phyloP scores from a whole-genome alignment of 257 asterid species.

The Solanum lignicaule region DNA sequence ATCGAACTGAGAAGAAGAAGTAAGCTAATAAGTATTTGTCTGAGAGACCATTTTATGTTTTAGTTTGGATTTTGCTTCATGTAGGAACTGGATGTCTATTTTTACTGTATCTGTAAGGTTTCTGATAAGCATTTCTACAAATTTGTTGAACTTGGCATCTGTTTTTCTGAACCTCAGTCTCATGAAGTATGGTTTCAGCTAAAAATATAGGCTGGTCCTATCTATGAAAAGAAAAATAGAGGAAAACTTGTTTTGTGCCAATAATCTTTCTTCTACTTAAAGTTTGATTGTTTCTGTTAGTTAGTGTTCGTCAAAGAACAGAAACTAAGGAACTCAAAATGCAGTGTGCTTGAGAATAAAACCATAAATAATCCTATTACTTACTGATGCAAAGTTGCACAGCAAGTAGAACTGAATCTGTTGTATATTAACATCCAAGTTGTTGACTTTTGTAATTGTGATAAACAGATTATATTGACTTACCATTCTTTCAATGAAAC shows the following conservation, averaged over 20 bases:
- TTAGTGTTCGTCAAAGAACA: background rate
- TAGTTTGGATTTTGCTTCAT: background rate
- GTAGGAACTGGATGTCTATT: background rate
- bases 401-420: background rate
- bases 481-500: background rate
- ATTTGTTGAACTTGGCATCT: background rate
- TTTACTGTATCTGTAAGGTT: background rate
- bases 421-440: background rate
- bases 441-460: background rate
- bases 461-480: background rate
- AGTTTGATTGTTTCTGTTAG: background rate
- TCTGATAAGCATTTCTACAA: background rate
- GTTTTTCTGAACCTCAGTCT: background rate
- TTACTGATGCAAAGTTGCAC: background rate
- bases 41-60: background rate
- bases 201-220: background rate
- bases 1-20: constrained; percentile 63
- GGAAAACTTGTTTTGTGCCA: background rate
- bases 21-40: constrained; percentile 14
- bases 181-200: background rate
- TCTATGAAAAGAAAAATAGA: background rate
- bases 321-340: background rate
- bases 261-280: background rate
- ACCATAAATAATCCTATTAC: background rate
- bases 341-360: background rate